phyloP scores from a whole-genome alignment of 148 eudicot species.

The Amaranthus cruentus region DNA sequence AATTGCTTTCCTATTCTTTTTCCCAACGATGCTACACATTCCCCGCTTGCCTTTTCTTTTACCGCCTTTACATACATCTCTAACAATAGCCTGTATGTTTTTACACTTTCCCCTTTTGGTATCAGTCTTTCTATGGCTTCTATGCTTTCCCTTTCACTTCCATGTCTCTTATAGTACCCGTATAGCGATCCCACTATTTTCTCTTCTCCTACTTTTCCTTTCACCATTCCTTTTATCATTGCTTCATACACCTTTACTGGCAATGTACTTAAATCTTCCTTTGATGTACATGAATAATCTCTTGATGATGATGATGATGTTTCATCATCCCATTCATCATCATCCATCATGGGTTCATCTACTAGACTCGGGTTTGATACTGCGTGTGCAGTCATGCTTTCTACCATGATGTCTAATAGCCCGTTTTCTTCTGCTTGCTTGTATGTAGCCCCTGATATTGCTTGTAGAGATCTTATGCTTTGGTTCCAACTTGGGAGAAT shows the following conservation, averaged over 20 bases:
- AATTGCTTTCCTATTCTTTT: conserved; percentile 56
- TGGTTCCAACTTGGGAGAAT: conserved; percentile 61
- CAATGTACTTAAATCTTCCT: conserved; percentile 43
- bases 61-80: conserved; percentile 44
- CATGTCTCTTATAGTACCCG: conserved; percentile 32
- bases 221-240: conserved; percentile 36
- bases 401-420: conserved; percentile 35
- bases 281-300: not conserved
- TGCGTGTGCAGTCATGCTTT: conserved; percentile 39
- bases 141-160: conserved; percentile 40
- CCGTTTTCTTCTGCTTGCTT: conserved; percentile 41
- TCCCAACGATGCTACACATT: conserved; percentile 47
- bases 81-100: conserved; percentile 38
- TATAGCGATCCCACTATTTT: conserved; percentile 43
- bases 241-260: conserved; percentile 46
- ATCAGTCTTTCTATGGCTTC: conserved; percentile 53
- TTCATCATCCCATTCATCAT: not conserved
- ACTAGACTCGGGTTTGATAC: conserved; percentile 44
- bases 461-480: conserved; percentile 39
- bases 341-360: conserved; percentile 35
- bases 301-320: too few relatives aligned
- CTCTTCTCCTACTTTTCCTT: conserved; percentile 33
- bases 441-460: conserved; percentile 14
- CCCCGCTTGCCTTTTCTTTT: conserved; percentile 25
- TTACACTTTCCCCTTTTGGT: conserved; percentile 20